Evolutionary conservation across 352 stramenopile species (phyloP).

Genomic region (Pythium myriotylum): DNA sequence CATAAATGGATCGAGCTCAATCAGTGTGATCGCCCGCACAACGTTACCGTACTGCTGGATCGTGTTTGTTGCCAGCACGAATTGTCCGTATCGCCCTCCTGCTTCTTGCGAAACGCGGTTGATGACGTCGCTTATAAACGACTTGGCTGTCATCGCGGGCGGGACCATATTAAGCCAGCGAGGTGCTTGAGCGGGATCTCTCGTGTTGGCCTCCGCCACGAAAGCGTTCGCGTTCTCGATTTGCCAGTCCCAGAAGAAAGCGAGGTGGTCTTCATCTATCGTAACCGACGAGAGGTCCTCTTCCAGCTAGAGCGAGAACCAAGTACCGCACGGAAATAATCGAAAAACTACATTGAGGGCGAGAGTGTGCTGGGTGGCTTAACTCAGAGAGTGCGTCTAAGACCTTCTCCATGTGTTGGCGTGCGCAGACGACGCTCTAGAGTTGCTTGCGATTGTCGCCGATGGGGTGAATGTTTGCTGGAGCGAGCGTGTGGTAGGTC

Average conservation of each 20-base stretch:
- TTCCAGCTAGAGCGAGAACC: conserved; percentile 21
- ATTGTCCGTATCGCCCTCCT: conserved; percentile 22
- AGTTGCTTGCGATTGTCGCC: no score
- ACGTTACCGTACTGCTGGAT: conserved; percentile 24
- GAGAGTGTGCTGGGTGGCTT: no score
- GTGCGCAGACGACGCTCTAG: no score
- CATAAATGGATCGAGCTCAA: conserved; percentile 30
- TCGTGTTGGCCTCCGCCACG: conserved; percentile 17
- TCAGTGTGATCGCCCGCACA: conserved; percentile 40
- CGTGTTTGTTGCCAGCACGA: conserved; percentile 31
- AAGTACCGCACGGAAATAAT: no score
- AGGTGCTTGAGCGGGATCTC: conserved; percentile 16
- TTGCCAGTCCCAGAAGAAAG: conserved; percentile 22
- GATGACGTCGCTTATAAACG: conserved; percentile 23
- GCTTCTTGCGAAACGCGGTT: conserved; percentile 12
- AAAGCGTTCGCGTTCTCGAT: conserved; percentile 26
- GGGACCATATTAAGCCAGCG: conserved; percentile 16
- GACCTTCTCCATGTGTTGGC: no score
- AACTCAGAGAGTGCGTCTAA: no score
- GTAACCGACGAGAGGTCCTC: conserved; percentile 8
- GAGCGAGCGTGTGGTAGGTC: no score
- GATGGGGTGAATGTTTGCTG: no score
- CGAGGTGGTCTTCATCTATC: conserved; percentile 27
- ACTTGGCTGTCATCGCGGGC: conserved; percentile 21
- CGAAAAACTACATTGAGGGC: no score